Base-by-base conservation (phyloP, 306 rosid species). In the Begonia masoniana region DNA sequence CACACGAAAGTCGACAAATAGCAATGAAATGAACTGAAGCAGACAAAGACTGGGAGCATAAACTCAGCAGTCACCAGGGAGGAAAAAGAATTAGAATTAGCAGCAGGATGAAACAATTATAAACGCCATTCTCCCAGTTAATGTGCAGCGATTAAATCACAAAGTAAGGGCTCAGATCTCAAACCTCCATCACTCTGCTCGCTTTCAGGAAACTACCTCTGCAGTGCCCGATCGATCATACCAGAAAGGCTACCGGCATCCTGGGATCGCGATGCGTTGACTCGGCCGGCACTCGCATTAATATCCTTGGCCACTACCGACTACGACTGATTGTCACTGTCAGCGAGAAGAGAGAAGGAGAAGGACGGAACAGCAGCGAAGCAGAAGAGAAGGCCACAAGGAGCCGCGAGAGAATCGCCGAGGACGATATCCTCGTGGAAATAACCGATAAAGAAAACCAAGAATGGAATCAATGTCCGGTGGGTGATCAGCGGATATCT, bases 151-250 rank as follows among this genome's bases (percentile, higher is more conserved):
- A 19, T 19, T 19, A 19, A 19, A 19, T 2, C 23, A 42, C 9
- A 42, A 42, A 7, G 46, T 42, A 42, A 42, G 46, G 70, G 56
- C 11, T 17, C 62, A 49, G 80, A 78, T 74, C 76, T 52, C 63
- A 47, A 68, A 91, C 96, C 96, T 77, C 78, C 82, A 52, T 67
- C 86, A 57, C 57, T 78, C 70, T 83, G 86, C 67, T 86, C 96
- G 49, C 79, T 83, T 56, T 91, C 97, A 4, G 88, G 85, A 50
- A 91, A 91, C 73, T 91, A 94, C 51, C 85, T 63, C 61, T 81
- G 81, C 10, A 86, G 82, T 61, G 99, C 99, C 57, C 88, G 96
- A 75, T 91, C 99, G 65, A 91, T 81, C 83, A 86, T 83, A 73
- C 68, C 71, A 24, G 94, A 94, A 55, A 91, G 74, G 69, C 96